phyloP scores from a whole-genome alignment of 768 basidiomycete species.

The Melanogaster broomeanus region DNA sequence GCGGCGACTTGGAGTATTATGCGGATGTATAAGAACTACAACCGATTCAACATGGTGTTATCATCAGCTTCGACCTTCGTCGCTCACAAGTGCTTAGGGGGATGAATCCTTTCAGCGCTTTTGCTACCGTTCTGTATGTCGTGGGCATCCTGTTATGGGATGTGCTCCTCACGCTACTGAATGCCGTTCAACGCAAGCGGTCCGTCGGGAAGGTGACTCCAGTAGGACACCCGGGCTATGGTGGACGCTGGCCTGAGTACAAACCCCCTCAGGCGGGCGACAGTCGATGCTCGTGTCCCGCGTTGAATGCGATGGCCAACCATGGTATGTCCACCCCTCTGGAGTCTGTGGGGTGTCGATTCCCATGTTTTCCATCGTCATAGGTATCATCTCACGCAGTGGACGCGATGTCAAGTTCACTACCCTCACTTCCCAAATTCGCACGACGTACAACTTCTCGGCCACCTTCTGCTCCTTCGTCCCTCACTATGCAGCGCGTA shows the following conservation, averaged over 20 bases:
- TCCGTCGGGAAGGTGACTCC: constrained; percentile 55
- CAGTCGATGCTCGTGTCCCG: constrained; percentile 71
- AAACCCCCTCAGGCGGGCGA: constrained; percentile 58
- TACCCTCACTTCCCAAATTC: constrained; percentile 37
- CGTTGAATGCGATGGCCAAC: constrained; percentile 77
- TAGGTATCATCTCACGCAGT: constrained; percentile 50
- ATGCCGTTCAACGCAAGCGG: constrained; percentile 15
- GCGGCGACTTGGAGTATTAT: too few relatives aligned
- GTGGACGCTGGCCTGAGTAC: constrained; percentile 70
- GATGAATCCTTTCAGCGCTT: not conserved
- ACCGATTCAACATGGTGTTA: not conserved
- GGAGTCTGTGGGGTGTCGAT: too few relatives aligned
- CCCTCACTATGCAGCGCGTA: constrained; percentile 52
- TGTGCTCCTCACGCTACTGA: not conserved
- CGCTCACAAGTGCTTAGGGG: too few relatives aligned
- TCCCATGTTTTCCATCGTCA: not conserved
- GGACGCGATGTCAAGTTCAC: constrained; percentile 67
- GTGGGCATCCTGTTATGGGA: not conserved
- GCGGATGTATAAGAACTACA: not conserved
- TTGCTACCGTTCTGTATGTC: not conserved
- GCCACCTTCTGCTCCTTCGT: constrained; percentile 66
- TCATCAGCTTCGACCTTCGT: not conserved
- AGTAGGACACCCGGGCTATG: constrained; percentile 51
- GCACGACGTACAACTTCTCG: constrained; percentile 62
- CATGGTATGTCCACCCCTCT: constrained; percentile 50